Conservation (phyloP, 2,329 filamentous ascomycete species). For the Aspergillus flavus region DNA sequence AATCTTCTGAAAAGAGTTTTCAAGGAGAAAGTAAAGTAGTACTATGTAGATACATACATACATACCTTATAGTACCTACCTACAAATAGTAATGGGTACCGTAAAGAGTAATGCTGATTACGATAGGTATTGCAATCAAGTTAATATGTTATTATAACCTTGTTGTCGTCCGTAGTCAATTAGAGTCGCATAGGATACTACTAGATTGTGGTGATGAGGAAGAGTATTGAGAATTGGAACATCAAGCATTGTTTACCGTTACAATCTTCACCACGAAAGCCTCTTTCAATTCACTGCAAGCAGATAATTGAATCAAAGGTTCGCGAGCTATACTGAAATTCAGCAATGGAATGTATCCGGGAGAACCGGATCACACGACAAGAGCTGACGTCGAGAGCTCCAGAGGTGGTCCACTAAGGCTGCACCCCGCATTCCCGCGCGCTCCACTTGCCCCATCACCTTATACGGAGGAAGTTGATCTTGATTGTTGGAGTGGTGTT, state of each 20-base stretch:
- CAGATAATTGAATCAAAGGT: neutral
- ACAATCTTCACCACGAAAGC: neutral
- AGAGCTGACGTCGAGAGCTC: constrained; percentile 33
- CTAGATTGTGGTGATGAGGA: neutral
- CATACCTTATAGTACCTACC: neutral
- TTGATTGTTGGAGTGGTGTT: neutral
- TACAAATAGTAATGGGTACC: too few species aligned
- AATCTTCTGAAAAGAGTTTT: too few species aligned
- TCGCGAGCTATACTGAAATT: neutral
- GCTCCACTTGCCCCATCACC: constrained; percentile 22
- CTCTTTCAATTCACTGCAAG: neutral
- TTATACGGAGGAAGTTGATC: neutral
- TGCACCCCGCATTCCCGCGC: constrained; percentile 41
- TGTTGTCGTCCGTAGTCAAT: neutral
- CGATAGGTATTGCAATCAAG: too few species aligned
- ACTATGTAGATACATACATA: neutral
- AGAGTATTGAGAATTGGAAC: neutral
- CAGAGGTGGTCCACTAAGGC: constrained; percentile 27
- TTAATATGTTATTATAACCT: neutral
- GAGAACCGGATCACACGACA: constrained; percentile 34
- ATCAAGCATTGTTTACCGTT: neutral
- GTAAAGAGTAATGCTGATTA: neutral
- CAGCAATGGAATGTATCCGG: constrained; percentile 16
- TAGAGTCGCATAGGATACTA: too few species aligned
- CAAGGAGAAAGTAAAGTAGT: neutral